These are phyloP conservation scores for Leucocoprinus leucothites DNA, from an alignment of 768 basidiomycete species.

Conservation along the genomic window DNA sequence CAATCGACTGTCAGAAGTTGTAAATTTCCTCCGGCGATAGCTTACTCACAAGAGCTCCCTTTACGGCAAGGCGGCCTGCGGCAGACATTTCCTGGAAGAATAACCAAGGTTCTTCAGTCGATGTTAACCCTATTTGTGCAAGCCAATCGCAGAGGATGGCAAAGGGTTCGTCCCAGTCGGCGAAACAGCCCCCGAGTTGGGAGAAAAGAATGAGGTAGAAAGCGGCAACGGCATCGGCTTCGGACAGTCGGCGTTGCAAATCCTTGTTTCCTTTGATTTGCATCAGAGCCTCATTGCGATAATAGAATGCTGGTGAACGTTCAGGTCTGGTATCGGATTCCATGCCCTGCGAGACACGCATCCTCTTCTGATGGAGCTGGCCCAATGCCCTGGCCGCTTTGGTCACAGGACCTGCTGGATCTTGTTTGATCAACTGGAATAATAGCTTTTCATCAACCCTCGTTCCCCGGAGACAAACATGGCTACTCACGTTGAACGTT, in stretches of 20 bases:
- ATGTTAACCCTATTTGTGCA: constrained; percentile 56
- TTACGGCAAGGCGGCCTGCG: constrained; percentile 57
- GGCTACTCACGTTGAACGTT: constrained; percentile 57
- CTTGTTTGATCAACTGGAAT: constrained; percentile 50
- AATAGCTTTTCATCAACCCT: constrained; percentile 1
- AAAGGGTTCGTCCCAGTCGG: constrained; percentile 70
- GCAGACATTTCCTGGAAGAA: constrained; percentile 53
- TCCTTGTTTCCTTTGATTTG: constrained; percentile 57
- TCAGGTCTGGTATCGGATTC: constrained; percentile 54
- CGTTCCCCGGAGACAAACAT: neutral
- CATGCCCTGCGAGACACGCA: constrained; percentile 60
- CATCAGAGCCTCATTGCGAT: constrained; percentile 65
- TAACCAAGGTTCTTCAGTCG: constrained; percentile 62
- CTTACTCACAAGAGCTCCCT: constrained; percentile 66
- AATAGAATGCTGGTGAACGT: constrained; percentile 57
- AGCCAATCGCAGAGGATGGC: constrained; percentile 77
- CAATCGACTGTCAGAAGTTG: constrained; percentile 13
- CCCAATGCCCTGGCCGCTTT: constrained; percentile 76
- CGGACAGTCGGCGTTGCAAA: constrained; percentile 50
- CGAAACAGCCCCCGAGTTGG: constrained; percentile 62
- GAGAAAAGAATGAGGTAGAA: constrained; percentile 75
- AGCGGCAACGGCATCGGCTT: constrained; percentile 75
- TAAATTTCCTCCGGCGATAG: neutral
- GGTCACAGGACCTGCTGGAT: constrained; percentile 69
- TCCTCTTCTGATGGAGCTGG: constrained; percentile 62